Percentiles rank a stretch among this genome's conserved stretches.
Evolutionary conservation across 2,329 filamentous ascomycete species (phyloP).

Genomic region (Paraphoma chrysanthemicola): DNA sequence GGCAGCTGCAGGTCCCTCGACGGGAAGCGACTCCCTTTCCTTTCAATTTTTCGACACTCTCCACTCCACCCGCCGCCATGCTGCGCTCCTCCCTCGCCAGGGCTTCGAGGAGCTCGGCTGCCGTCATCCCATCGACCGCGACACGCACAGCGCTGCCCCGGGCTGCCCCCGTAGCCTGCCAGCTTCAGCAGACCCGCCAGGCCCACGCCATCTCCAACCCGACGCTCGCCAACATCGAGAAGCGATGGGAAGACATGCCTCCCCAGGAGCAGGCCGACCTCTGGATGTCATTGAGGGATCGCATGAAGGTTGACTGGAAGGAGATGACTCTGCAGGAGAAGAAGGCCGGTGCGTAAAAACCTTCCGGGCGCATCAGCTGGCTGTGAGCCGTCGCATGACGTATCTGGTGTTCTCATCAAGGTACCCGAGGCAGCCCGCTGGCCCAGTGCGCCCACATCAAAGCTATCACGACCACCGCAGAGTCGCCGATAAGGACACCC

Average conservation of each 20-base stretch:
- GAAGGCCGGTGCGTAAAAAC: conserved; percentile 86
- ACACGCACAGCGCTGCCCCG: conserved; percentile 43
- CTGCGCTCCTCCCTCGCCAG: conserved; percentile 49
- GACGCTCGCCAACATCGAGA: conserved; percentile 97
- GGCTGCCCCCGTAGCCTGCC: conserved; percentile 47
- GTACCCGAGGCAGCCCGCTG: conserved; percentile 27
- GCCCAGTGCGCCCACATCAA: conserved; percentile 15
- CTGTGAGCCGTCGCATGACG: conserved; percentile 35
- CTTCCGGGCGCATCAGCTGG: conserved; percentile 16
- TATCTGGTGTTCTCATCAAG: conserved; percentile 30
- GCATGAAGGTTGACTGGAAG: conserved; percentile 98
- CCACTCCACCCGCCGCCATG: conserved; percentile 49
- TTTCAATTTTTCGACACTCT: conserved; percentile 45
- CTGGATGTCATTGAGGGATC: conserved; percentile 97
- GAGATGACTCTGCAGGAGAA: conserved; percentile 96
- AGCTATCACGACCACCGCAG: conserved; percentile 12
- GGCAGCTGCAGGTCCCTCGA: conserved; percentile 44
- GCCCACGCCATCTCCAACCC: conserved; percentile 97
- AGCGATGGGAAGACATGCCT: conserved; percentile 97
- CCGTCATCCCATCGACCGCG: conserved; percentile 42
- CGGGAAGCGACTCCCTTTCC: conserved; percentile 40
- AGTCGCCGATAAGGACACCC: conserved; percentile 12
- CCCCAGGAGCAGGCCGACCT: conserved; percentile 99
- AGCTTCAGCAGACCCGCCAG: conserved; percentile 63
- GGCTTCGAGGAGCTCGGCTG: conserved; percentile 46